These are phyloP conservation scores for Dissophora globulifera DNA, from an alignment of 192 early-diverging fungal species.

Conservation along the genomic window DNA sequence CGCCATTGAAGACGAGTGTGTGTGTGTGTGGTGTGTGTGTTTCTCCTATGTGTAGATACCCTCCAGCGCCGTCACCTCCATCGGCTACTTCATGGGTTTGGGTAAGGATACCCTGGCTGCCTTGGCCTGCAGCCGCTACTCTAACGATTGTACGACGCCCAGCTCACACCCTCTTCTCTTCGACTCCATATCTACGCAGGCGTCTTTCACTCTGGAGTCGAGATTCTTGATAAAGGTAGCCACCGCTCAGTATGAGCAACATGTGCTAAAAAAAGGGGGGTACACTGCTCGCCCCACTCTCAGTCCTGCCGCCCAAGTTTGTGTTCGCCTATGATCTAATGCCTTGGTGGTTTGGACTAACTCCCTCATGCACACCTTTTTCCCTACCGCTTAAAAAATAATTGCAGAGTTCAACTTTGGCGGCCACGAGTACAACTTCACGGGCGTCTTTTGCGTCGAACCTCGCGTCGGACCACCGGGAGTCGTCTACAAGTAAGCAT, in stretches of 20 bases:
- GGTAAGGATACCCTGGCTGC: conserved; percentile 28
- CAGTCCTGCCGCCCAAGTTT: too few relatives aligned
- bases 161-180: too few relatives aligned
- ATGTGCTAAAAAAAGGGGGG: too few relatives aligned
- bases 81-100: conserved; percentile 55
- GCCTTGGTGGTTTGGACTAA: not conserved
- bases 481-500: conserved; percentile 54
- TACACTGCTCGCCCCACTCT: too few relatives aligned
- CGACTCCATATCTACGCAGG: conserved; percentile 15
- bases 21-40: too few relatives aligned
- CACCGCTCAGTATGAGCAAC: not conserved
- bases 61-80: conserved; percentile 35
- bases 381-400: too few relatives aligned
- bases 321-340: too few relatives aligned
- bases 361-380: not conserved
- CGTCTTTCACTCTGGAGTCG: conserved; percentile 57
- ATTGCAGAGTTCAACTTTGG: conserved; percentile 58
- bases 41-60: conserved; percentile 35
- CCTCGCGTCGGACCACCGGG: conserved; percentile 52
- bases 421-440: conserved; percentile 56
- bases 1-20: too few relatives aligned
- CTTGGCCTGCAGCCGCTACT: too few relatives aligned
- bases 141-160: not conserved
- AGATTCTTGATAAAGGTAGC: conserved; percentile 53
- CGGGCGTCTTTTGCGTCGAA: conserved; percentile 55